Base-by-base conservation (phyloP, 345 rosid species). In the Euphorbia lathyris region DNA sequence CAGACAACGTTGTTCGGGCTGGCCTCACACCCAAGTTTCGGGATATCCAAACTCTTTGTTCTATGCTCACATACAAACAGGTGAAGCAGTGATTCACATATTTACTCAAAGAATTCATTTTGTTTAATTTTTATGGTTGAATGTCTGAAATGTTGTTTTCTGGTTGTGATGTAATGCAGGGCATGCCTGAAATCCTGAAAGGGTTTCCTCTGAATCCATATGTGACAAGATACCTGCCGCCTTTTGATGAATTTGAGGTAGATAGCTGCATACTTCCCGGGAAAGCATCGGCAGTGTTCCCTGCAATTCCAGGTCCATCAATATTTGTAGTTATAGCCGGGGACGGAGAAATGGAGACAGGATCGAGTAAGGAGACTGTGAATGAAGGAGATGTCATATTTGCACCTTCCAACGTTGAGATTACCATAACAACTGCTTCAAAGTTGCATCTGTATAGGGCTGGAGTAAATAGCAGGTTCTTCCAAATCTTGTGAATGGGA, bases 1-100 rank as follows among this genome's bases (percentile, higher is more conserved):
- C n/a, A 23, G 98, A 96, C 86, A 96, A 92, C 59, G 99, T 92
- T 66, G 98, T 96, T 45, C 87, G 99, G 51, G 99, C 99, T 73
- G 99, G 99, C 68, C 94, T 96, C 72, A 96, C 99, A 67, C 88
- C 98, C 63, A 96, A 96, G 78, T 84, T 82, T 69, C 84, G 91
- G 71, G 99, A 96, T 71, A 76, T 90, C 59, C 87, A 83, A 72
- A 86, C 98, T 40, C 94, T 92, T 34, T 92, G 96, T 72, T 90
- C 99, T 67, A 96, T 96, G 99, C 97, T 96, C 58, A 81, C 99
- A 7, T 92, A 96, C 79, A 92, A 86, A 73, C 97, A 82, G 91
- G 99, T 96, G 82, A 74, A 23, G 11, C 3, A 56, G 45, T 62
- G 29, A 56, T 74, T 43, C 64, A 7, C 16, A n/a, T 19, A 25